Evolutionary conservation across 805 yeast genomes (phyloP).

Genomic region (Candida nemodendra): DNA sequence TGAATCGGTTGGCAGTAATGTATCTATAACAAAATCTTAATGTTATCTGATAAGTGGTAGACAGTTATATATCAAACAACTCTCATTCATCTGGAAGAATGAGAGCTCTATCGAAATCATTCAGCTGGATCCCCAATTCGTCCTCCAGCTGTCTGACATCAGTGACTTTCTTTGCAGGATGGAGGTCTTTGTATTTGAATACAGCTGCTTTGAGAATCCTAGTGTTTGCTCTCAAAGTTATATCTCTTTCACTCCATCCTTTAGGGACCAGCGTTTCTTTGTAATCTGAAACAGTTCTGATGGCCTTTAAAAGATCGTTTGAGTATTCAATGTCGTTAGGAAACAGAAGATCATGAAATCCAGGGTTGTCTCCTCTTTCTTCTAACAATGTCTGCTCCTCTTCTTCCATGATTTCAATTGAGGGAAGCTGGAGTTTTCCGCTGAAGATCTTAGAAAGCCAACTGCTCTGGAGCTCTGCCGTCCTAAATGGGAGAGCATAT

Average conservation of each 20-base stretch:
- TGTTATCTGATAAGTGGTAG: too few species aligned
- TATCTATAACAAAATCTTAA: too few species aligned
- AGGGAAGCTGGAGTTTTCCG: conserved; percentile 52
- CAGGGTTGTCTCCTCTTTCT: conserved; percentile 41
- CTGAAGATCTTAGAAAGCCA: conserved; percentile 62
- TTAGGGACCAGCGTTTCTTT: conserved; percentile 48
- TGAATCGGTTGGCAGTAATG: too few species aligned
- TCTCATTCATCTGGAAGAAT: too few species aligned
- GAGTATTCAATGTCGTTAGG: conserved; percentile 61
- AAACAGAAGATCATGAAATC: conserved; percentile 48
- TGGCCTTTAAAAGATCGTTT: conserved; percentile 37
- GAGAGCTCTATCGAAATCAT: conserved; percentile 24
- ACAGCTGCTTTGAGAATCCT: conserved; percentile 46
- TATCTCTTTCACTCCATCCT: conserved; percentile 50
- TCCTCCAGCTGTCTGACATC: conserved; percentile 40
- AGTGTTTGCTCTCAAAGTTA: conserved; percentile 41
- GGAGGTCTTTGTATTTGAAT: conserved; percentile 36
- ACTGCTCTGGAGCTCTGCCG: conserved; percentile 62
- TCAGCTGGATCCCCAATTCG: conserved; percentile 35
- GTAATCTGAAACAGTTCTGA: conserved; percentile 17
- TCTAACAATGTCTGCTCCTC: conserved; percentile 40
- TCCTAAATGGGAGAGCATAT: conserved; percentile 60
- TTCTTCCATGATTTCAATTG: conserved; percentile 42
- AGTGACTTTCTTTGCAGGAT: conserved; percentile 37
- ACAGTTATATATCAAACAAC: too few species aligned